Base-by-base conservation (phyloP, 768 basidiomycete genomes). In the Phanerodontia chrysosporium region DNA sequence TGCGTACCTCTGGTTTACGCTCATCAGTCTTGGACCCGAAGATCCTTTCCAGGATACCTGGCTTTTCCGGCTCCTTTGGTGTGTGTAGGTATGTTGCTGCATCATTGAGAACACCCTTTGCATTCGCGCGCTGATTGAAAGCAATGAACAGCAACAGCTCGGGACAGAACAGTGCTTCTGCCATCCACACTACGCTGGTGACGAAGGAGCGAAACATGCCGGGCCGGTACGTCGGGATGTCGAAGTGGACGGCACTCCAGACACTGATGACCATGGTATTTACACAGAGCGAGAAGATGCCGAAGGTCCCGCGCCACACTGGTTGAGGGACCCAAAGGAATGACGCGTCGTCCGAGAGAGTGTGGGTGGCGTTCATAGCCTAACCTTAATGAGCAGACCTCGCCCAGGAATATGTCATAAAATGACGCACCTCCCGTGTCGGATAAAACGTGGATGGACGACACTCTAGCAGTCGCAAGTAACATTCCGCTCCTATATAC, bases 211-310 rank as follows among this genome's bases (percentile, higher is more conserved):
- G 27, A 12, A 48, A 22, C 24, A 13, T 48, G 28, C 1, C 10
- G 24, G 48, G 30, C 28, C 27, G 30, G 6, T 12, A 13, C 6
- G 45, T 28, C 5, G 59, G 27, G 10, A 60, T 53, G 22, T 55
- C 55, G 24, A 46, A 27, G 32, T 58, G 59, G 0, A 63, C 45
- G 1, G 59, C 62, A 14, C 39, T 58, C 62, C 59, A 63, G 4
- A 60, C 35, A 48, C 59, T 57, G 35, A 63, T 44, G 16, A 42
- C 25, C n/a, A 63, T 55, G 21, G 56, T 55, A 39, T 42, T 42
- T 29, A 60, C 9, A 56, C 62, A 63, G 21, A 35, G 21, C 25
- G 59, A 58, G 21, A 61, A 28, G 45, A 63, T 58, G 42, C 45
- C 25, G 51, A 55, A 49, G 1, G 62, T 60, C 25, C 62, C 56